Base-by-base conservation (phyloP, 495 filamentous ascomycete genomes). In the Cercophora sp. region DNA sequence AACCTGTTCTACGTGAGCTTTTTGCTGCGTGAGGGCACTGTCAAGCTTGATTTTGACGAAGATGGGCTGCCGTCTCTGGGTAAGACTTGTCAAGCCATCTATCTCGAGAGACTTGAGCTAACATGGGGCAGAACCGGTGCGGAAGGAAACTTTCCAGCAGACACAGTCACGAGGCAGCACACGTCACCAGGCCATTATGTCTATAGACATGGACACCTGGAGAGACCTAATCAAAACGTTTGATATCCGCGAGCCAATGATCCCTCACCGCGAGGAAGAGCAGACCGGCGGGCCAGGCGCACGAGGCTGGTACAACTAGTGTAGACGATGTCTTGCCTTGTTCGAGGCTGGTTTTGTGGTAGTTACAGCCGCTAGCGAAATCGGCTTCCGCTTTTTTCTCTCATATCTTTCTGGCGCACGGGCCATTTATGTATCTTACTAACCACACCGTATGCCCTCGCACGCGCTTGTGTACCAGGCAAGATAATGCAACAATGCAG, bases 1-100 rank as follows among this genome's bases (percentile, higher is more conserved):
- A 99, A 99, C 65, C 70, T 99, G 59, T 99, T 99, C 70, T 96
- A 96, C 62, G 78, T 96, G 52, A 92, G 87, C 64, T 99, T 99
- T 68, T 70, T 99, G 49, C 89, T 96, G 50, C 82, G 85, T 47
- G 94, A 99, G 65, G 91, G 92, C 5, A 79, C 72, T 48, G 78
- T 87, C 9, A 85, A 80, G 26, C 72, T 96, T 18, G 67, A 71
- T 0, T 74, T 76, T 35, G 87, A 92, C 65, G 72, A 79, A 8
- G 64, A 85, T 16, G 75, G 74, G 1, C 65, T 93, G 18, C 89
- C 90, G 27, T 80, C 85, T 16, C 64, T 96, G 29, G 72, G 91
- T 95, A 77, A 72, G 86, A 24, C 5, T 36, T 15, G 5, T 22
- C 43, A 24, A 29, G 27, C 20, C 8, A 16, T 34, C 37, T 46